These are phyloP conservation scores for Penicillium brevicompactum DNA, from an alignment of 2,329 filamentous ascomycete species.

Conservation along the genomic window DNA sequence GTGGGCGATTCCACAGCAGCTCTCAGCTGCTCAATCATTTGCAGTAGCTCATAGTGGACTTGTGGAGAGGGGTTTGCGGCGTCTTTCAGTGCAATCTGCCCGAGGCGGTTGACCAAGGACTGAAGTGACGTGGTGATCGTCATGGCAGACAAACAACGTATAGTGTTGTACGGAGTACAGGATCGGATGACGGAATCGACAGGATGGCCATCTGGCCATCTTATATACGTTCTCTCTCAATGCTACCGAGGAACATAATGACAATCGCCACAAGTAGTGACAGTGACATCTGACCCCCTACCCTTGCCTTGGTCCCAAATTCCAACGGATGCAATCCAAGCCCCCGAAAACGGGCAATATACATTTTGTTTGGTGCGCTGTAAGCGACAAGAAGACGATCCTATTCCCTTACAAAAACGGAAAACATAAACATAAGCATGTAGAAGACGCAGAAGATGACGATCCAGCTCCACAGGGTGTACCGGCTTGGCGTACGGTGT, in stretches of 20 bases:
- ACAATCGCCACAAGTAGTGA: neutral
- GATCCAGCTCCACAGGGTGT: neutral
- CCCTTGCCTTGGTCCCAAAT: neutral
- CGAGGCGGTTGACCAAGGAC: conserved; percentile 15
- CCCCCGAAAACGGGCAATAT: conserved; percentile 9
- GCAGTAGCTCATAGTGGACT: conserved; percentile 31
- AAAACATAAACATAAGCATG: no score
- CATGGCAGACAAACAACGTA: conserved; percentile 11
- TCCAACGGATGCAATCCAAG: conserved; percentile 6
- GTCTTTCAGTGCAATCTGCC: conserved; percentile 21
- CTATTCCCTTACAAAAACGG: no score
- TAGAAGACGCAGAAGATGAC: neutral
- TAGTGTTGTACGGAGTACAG: conserved; percentile 2
- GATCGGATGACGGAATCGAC: conserved; percentile 7
- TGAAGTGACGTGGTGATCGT: conserved; percentile 16
- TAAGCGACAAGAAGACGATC: neutral
- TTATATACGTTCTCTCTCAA: conserved; percentile 2
- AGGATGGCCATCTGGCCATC: neutral
- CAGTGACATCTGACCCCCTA: conserved; percentile 2
- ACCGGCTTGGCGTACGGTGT: conserved; percentile 5
- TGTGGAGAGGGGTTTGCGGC: conserved; percentile 18
- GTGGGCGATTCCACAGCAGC: conserved; percentile 34
- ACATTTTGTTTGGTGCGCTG: conserved; percentile 2
- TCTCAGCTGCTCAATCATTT: conserved; percentile 30
- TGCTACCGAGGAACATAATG: neutral